Evolutionary conservation across 1,139 yeast genomes (phyloP).

Genomic region (Geotrichum klebahnii): DNA sequence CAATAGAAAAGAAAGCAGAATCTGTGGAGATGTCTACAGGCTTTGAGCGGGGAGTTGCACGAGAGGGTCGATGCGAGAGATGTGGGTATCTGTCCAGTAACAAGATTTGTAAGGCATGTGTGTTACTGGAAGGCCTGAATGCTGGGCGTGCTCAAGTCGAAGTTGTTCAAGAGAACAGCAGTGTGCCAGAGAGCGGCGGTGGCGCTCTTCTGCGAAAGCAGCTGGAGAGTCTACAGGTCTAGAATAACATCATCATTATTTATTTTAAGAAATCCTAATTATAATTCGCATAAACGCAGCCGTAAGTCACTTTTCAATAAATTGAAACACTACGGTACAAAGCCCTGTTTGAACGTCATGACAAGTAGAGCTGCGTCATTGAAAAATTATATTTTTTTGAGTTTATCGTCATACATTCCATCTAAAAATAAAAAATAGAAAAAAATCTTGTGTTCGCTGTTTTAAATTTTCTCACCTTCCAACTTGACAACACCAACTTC

Average conservation of each 20-base stretch:
- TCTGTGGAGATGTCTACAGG: background rate
- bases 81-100: conserved; percentile 93
- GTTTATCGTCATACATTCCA: too few species aligned
- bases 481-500: too few species aligned
- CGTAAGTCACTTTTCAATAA: too few species aligned
- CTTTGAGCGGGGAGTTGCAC: conserved; percentile 22
- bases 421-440: too few species aligned
- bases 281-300: too few species aligned
- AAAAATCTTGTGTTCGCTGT: too few species aligned
- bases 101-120: conserved; percentile 87
- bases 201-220: conserved; percentile 66
- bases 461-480: too few species aligned
- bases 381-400: too few species aligned
- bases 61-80: conserved; percentile 55
- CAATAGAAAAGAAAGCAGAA: conserved; percentile 19
- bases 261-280: conserved; percentile 7
- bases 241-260: conserved; percentile 2
- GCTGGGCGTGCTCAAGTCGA: conserved; percentile 50
- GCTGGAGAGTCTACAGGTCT: conserved; percentile 43
- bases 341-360: too few species aligned
- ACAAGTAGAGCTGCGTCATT: too few species aligned
- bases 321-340: too few species aligned
- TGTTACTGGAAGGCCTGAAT: conserved; percentile 79
- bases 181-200: conserved; percentile 30
- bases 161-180: conserved; percentile 40